Base-by-base conservation (phyloP, 148 eudicot species). In the Fagopyrum esculentum region DNA sequence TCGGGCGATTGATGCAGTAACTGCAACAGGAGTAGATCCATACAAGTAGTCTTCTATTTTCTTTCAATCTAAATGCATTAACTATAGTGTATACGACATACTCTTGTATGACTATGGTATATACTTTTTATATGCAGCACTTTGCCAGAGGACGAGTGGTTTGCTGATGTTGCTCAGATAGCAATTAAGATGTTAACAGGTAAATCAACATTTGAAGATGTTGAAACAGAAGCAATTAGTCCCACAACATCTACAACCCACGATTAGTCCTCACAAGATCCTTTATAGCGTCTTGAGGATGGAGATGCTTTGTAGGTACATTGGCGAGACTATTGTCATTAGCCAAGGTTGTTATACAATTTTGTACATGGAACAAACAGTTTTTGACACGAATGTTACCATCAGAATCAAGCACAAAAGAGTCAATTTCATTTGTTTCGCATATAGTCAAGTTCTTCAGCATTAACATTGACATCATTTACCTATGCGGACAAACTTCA, bases 61-160 rank as follows among this genome's bases (percentile, higher is more conserved):
- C 5, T 13, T 43, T 68, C 9, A 1, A 10, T 12, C 47, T 12
- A 68, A 35, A 1, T 46, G 35, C 55, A 45, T 46, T 10, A 5
- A n/a, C 12, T 46, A 3, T n/a, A 45, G 6, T 29, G 69, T 48
- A 22, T 22, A 22, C 26, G 26, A 22, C 26, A 22, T 22, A 22
- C 26, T 22, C 26, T 22, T 22, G 45, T 15, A 73, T 74, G 61
- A 22, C 57, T 17, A 16, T 11, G 22, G 22, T 22, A 30, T 11
- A 5, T 30, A 64, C 5, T 4, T 40, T 63, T 66, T 35, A 35
- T 54, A 35, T 73, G 74, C 91, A 95, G 98, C 78, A 63, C 83
- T 6, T 83, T 95, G 80, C 98, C 97, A 0, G 98, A 92, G 82
- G 98, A 95, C 81, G 97, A 92, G 71, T 95, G 98, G 98, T 95